A percentile compares a stretch with the other conserved stretches of the same genome.
Evolutionary conservation across 106 monocot species (phyloP).

Genomic region (Alisma plantagoaquatica): DNA sequence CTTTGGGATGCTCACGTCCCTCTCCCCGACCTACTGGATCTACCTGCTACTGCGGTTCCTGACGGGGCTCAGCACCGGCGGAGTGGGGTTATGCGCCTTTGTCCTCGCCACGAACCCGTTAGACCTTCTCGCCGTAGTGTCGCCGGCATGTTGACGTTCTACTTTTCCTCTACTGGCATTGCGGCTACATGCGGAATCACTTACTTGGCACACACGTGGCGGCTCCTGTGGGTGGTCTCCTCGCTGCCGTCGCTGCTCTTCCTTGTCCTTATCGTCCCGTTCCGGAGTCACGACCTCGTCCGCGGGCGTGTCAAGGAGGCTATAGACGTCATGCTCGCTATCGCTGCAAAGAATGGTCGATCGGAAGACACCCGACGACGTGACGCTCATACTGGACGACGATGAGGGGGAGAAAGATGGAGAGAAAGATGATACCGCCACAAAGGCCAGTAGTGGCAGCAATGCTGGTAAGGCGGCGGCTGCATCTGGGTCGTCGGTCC

Average conservation of each 20-base stretch:
- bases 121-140: neutral
- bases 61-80: neutral
- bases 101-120: neutral
- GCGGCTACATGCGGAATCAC: neutral
- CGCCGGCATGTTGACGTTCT: neutral
- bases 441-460: neutral
- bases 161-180: neutral
- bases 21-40: neutral
- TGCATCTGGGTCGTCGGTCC: neutral
- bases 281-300: neutral
- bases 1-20: neutral
- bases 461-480: neutral
- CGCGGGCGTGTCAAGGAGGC: neutral
- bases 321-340: neutral
- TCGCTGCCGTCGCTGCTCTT: conserved; percentile 10
- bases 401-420: neutral
- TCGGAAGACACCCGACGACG: conserved; percentile 10
- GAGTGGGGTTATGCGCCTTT: neutral
- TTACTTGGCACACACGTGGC: conserved; percentile 9
- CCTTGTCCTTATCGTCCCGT: conserved; percentile 1
- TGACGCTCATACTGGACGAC: conserved; percentile 7
- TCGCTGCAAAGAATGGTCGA: neutral
- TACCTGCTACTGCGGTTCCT: neutral
- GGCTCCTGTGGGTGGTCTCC: conserved; percentile 7
- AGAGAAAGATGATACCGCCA: neutral